These are phyloP conservation scores for Physcomitrium patens DNA, from an alignment of 225 moss, liverwort and hornwort genomes.

Conservation along the genomic window DNA sequence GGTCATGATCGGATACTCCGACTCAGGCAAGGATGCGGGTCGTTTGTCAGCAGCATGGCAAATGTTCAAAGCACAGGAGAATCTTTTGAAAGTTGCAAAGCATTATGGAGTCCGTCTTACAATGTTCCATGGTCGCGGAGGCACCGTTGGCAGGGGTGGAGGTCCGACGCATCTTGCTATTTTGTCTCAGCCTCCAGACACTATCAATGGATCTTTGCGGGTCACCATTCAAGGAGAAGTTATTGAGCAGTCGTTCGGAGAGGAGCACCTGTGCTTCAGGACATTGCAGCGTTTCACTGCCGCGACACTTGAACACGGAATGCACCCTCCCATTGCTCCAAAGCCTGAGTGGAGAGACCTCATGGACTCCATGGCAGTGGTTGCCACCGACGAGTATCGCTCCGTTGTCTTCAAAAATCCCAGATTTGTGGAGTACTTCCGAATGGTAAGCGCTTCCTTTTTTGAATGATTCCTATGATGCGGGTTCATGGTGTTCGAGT, in stretches of 20 bases:
- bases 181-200: slow-evolving; percentile 93
- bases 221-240: slow-evolving; percentile 97
- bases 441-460: slow-evolving; percentile 51
- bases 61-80: slow-evolving; percentile 96
- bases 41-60: slow-evolving; percentile 94
- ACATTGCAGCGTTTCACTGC: slow-evolving; percentile 94
- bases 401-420: slow-evolving; percentile 78
- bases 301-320: slow-evolving; percentile 95
- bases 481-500: too few species aligned
- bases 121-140: slow-evolving; percentile 96
- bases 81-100: slow-evolving; percentile 93
- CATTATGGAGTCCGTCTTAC: slow-evolving; percentile 79
- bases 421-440: slow-evolving; percentile 87
- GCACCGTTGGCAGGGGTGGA: slow-evolving; percentile 94
- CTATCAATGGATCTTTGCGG: slow-evolving; percentile 93
- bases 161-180: slow-evolving; percentile 96
- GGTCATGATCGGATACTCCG: slow-evolving; percentile 95
- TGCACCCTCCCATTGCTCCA: slow-evolving; percentile 88
- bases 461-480: not conserved
- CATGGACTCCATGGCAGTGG: slow-evolving; percentile 81
- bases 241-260: slow-evolving; percentile 94
- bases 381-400: slow-evolving; percentile 86
- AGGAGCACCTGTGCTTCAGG: slow-evolving; percentile 92
- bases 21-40: slow-evolving; percentile 95
- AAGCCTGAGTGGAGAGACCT: slow-evolving; percentile 83